Base-by-base conservation (phyloP, 2,329 filamentous ascomycete genomes). In the Onygenales sp. region DNA sequence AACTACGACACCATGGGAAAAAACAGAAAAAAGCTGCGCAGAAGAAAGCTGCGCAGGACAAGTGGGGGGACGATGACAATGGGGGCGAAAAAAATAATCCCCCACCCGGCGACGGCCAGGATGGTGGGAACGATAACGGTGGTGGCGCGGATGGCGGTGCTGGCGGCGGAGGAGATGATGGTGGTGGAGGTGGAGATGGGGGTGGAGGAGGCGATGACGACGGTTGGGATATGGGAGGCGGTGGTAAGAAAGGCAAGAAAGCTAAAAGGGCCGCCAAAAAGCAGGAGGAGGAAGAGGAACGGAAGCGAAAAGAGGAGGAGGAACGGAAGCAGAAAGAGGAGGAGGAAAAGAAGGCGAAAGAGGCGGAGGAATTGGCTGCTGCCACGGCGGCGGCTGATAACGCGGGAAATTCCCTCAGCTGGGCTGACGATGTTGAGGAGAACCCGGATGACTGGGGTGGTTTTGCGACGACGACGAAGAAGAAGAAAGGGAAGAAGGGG, bases 401-500 rank as follows among this genome's bases (percentile, higher is more conserved):
- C 46, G 62, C 63, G 42, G 54, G 53, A 10, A 56, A 66, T 61
- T 56, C 60, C 51, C 66, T 76, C 44, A 73, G 67, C 60, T 76
- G 74, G 74, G 72, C 72, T 49, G 72, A 75, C 52, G 69, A 73
- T 37, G 52, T 52, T 4, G 66, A 62, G 51, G 70, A 67, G 33
- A 67, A 67, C 11, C 71, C 73, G 53, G 67, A 67, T 4, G 77
- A 79, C 59, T 71, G 73, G 2, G 84, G 77, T 76, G 74, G 67
- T 34, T 70, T 69, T 13, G 79, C 79, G 61, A 65, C 70, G 8
- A 61, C 73, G 4, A 82, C 82, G 55, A 74, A 72, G 56, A 81
- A 81, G 63, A 83, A 82, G 65, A 81, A 81, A 65, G 73, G 71
- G 58, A 74, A 74, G 58, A 80, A 79, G 57, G 78, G 50, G 42